Evolutionary conservation across 1,139 yeast species (phyloP), one percentile per base, ranked within the genome.

Genomic region (Diutina ranongensis): DNA sequence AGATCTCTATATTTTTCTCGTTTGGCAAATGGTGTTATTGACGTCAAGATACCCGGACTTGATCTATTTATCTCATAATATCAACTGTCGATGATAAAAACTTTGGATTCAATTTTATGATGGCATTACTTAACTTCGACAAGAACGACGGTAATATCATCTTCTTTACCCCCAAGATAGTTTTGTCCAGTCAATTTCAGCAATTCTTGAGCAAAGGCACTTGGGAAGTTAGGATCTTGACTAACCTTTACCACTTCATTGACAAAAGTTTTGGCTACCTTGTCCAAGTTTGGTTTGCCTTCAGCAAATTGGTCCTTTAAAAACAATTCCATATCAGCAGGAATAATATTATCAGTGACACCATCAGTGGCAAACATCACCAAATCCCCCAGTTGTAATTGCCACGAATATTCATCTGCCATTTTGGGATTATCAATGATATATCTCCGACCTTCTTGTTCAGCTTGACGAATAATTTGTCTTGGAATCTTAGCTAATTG

Each of bases 301-400:
- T 42, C 45, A 27, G 55, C 59, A 21, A 60, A 51, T 46, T 72
- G 68, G 55, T 79, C 84, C 40, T 64, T 64, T 49, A 80, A 62
- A 52, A 70, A 80, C 13, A 72, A 57, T 54, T 80, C 87, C 46
- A 88, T 81, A 58, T 88, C 96, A 46, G 76, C 76, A 1, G 83
- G 72, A 38, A 78, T 74, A 44, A 89, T 77, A 60, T 92, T 92
- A 62, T 92, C 98, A 21, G 86, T 80, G 45, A 92, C 83, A 25
- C 98, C 98, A 64, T 92, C 98, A 1, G 97, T 87, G 40, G 95
- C 94, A 58, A 89, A 80, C 49, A 92, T 64, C 3, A 92, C 76
- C 13, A 92, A 66, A 60, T 92, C 97, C 45, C 80, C 78, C 48
- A 73, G 74, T 54, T 78, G 55, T 45, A 85, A 63, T 49, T 80